Evolutionary conservation across 306 rosid species (phyloP).

Genomic region (Inga oerstediana): DNA sequence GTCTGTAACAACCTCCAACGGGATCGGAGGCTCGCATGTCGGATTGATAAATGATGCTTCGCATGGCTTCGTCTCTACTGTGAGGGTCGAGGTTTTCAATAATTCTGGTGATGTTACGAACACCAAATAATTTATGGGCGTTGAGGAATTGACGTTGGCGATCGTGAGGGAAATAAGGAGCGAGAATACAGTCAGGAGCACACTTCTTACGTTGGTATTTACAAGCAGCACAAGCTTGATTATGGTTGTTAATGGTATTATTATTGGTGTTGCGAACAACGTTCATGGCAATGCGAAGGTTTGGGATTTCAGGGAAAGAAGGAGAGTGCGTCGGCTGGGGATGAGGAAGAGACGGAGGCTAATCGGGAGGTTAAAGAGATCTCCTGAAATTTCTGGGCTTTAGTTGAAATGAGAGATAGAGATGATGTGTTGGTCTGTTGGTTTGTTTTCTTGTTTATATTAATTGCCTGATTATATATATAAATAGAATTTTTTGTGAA

Average conservation of each 20-base stretch:
- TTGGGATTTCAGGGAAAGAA: constrained; percentile 26
- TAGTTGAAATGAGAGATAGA: neutral
- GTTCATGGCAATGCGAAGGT: neutral
- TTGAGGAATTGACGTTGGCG: constrained; percentile 64
- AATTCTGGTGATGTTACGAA: constrained; percentile 63
- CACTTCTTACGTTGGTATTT: constrained; percentile 82
- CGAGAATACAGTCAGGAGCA: constrained; percentile 68
- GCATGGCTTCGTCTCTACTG: constrained; percentile 49
- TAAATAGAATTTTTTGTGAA: neutral
- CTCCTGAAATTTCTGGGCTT: constrained; percentile 30
- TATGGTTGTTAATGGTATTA: neutral
- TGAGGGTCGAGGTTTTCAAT: constrained; percentile 38
- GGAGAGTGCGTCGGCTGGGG: constrained; percentile 64
- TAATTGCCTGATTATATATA: neutral
- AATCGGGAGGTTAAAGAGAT: constrained; percentile 3
- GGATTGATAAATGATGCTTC: constrained; percentile 56
- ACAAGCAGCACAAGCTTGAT: constrained; percentile 87
- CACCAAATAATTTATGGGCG: constrained; percentile 80
- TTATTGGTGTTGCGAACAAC: neutral
- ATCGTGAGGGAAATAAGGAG: constrained; percentile 84
- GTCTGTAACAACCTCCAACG: constrained; percentile 63
- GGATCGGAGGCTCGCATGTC: constrained; percentile 75
- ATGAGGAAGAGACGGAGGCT: neutral
- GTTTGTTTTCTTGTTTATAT: neutral
- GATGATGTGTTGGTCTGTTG: neutral